Evolutionary conservation across 2,329 filamentous ascomycete genomes (phyloP).

Genomic region (Claviceps africana): DNA sequence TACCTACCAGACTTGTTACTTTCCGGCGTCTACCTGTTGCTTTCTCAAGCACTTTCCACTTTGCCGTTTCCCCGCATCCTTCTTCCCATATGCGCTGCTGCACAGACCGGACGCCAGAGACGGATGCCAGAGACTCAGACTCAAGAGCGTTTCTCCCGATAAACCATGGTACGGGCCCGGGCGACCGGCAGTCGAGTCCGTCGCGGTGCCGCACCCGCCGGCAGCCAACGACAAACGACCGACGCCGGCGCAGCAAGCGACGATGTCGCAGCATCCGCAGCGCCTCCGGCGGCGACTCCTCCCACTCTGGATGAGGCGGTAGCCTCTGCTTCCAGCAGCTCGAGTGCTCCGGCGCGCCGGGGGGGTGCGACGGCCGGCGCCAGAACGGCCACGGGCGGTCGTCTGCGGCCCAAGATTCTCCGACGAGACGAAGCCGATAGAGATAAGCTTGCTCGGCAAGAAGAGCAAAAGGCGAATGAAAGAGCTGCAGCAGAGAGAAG

Average conservation of each 20-base stretch:
- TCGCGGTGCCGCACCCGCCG: slow-evolving; percentile 16
- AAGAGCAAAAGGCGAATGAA: slow-evolving; percentile 28
- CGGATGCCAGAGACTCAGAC: not conserved
- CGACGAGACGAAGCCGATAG: slow-evolving; percentile 37
- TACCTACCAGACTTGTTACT: not conserved
- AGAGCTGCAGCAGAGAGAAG: slow-evolving; percentile 26
- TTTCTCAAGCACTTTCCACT: too few relatives aligned
- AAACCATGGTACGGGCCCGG: slow-evolving; percentile 20
- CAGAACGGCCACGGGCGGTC: slow-evolving; percentile 21
- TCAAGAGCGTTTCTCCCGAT: not conserved
- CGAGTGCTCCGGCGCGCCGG: slow-evolving; percentile 13
- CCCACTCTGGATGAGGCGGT: slow-evolving; percentile 9
- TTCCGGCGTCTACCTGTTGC: not conserved
- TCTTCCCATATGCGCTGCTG: too few relatives aligned
- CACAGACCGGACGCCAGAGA: not conserved
- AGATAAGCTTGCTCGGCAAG: slow-evolving; percentile 30
- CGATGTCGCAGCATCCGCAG: slow-evolving; percentile 7
- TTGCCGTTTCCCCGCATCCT: too few relatives aligned
- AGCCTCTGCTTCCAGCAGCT: slow-evolving; percentile 11
- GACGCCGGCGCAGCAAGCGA: slow-evolving; percentile 14
- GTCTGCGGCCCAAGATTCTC: slow-evolving; percentile 34
- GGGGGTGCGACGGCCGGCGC: slow-evolving; percentile 21
- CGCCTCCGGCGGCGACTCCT: slow-evolving; percentile 8
- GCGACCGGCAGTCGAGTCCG: slow-evolving; percentile 18
- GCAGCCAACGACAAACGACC: slow-evolving; percentile 8